Evolutionary conservation across 768 basidiomycete species (phyloP).

Genomic region (Leccinellum albellum): DNA sequence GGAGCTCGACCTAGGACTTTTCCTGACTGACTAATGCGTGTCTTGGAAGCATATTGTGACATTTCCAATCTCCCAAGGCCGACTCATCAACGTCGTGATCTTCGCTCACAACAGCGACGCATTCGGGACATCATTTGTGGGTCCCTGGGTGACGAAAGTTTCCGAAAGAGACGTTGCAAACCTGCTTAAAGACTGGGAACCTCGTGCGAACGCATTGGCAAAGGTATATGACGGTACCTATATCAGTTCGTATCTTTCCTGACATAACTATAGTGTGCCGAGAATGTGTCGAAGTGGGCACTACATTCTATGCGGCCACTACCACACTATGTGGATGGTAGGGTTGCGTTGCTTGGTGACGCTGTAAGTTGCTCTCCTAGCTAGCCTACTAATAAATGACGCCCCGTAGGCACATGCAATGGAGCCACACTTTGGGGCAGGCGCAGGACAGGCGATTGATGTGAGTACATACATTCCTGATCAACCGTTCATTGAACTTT

Average conservation of each 20-base stretch:
- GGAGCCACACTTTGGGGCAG: conserved; percentile 44
- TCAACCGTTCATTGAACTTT: neutral
- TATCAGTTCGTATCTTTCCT: neutral
- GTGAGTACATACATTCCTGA: conserved; percentile 22
- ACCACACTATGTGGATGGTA: conserved; percentile 35
- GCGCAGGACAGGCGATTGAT: conserved; percentile 50
- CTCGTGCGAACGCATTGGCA: conserved; percentile 4
- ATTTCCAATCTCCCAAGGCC: conserved; percentile 38
- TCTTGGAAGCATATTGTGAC: conserved; percentile 35
- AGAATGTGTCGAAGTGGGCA: conserved; percentile 40
- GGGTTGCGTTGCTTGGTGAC: conserved; percentile 49
- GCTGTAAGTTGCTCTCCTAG: conserved; percentile 32
- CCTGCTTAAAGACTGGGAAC: conserved; percentile 27
- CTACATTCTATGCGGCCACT: conserved; percentile 40
- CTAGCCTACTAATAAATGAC: neutral
- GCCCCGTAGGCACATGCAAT: conserved; percentile 41
- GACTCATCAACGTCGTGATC: conserved; percentile 35
- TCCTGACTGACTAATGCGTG: neutral
- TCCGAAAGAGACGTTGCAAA: conserved; percentile 31
- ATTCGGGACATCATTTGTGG: conserved; percentile 31
- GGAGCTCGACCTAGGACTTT: neutral
- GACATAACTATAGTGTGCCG: conserved; percentile 29
- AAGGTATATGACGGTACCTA: conserved; percentile 2
- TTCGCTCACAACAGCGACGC: conserved; percentile 25
- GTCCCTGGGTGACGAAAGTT: conserved; percentile 28